Percentiles rank a stretch among this genome's conserved stretches.
These are phyloP conservation scores for Hymenoscyphus repandus DNA, from an alignment of 2,329 filamentous ascomycete genomes.

Conservation along the genomic window DNA sequence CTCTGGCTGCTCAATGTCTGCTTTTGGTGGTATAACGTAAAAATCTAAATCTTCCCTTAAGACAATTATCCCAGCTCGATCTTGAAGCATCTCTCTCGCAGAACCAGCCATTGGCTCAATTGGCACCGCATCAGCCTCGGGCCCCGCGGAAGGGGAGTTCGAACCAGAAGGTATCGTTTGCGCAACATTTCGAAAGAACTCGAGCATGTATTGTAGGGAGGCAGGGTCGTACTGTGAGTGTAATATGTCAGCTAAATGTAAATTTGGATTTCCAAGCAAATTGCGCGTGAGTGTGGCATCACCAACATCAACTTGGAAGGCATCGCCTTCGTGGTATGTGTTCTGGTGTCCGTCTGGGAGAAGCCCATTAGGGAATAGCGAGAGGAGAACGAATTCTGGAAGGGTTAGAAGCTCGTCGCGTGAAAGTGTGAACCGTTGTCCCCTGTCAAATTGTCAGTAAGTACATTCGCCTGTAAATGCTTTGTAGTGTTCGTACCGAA, in stretches of 20 bases:
- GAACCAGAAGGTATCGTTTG: conserved; percentile 83
- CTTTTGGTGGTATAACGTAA: conserved; percentile 84
- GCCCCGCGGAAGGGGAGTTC: conserved; percentile 59
- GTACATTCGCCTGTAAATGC: not conserved
- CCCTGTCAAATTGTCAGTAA: conserved; percentile 50
- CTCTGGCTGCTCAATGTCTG: conserved; percentile 78
- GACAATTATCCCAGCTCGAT: conserved; percentile 93
- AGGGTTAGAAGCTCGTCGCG: conserved; percentile 91
- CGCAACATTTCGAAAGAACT: conserved; percentile 94
- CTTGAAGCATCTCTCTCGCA: conserved; percentile 72
- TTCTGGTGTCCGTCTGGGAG: conserved; percentile 96
- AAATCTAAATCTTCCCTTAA: conserved; percentile 95
- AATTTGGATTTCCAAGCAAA: conserved; percentile 34
- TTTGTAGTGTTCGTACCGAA: conserved; percentile 58
- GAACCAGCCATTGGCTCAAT: conserved; percentile 69
- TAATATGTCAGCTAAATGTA: conserved; percentile 38
- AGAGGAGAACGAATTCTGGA: conserved; percentile 93
- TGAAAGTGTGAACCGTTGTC: conserved; percentile 88
- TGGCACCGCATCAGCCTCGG: conserved; percentile 59
- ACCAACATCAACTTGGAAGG: conserved; percentile 95
- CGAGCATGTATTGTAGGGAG: conserved; percentile 97
- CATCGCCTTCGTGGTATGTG: conserved; percentile 85
- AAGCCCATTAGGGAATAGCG: conserved; percentile 97
- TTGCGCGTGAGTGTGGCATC: conserved; percentile 31
- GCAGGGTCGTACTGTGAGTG: conserved; percentile 81